Percentiles rank a stretch among this genome's conserved stretches.
These are phyloP conservation scores for Talaromyces stipitatus DNA, from an alignment of 495 filamentous ascomycete species.

Conservation along the genomic window DNA sequence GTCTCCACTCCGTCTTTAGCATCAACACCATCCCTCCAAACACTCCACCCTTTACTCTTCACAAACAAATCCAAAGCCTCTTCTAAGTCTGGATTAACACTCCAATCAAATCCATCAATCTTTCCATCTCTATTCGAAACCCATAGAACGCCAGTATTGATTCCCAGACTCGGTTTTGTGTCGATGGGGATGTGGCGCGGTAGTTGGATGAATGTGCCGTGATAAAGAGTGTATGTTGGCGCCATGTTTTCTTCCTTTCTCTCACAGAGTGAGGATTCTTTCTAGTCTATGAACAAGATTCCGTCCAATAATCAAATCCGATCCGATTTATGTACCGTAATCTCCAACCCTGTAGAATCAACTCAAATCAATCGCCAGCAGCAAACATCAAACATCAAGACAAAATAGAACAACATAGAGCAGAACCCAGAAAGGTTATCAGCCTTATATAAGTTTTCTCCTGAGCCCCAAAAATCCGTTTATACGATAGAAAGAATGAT, in stretches of 20 bases:
- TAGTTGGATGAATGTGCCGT: conserved; percentile 40
- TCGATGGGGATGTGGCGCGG: conserved; percentile 17
- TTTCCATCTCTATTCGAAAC: conserved; percentile 55
- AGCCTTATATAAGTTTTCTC: no score
- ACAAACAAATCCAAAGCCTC: conserved; percentile 34
- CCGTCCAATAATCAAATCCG: no score
- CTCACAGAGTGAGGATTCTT: conserved; percentile 3
- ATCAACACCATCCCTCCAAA: conserved; percentile 4
- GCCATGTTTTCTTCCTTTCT: conserved; percentile 13
- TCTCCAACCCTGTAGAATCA: no score
- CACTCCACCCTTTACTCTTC: conserved; percentile 38
- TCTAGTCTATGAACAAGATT: not conserved
- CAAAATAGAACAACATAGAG: no score
- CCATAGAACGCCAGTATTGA: conserved; percentile 52
- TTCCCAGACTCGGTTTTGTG: conserved; percentile 18
- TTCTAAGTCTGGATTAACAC: conserved; percentile 31
- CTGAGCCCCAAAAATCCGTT: not conserved
- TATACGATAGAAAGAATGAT: not conserved
- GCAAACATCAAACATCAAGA: no score
- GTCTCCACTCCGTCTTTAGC: conserved; percentile 1
- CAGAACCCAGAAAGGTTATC: no score
- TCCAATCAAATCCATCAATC: conserved; percentile 43
- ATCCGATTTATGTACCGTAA: no score
- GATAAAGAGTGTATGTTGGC: conserved; percentile 27
- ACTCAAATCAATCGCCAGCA: no score